phyloP scores from a whole-genome alignment of 345 rosid genomes.

The Garcia nutans region DNA sequence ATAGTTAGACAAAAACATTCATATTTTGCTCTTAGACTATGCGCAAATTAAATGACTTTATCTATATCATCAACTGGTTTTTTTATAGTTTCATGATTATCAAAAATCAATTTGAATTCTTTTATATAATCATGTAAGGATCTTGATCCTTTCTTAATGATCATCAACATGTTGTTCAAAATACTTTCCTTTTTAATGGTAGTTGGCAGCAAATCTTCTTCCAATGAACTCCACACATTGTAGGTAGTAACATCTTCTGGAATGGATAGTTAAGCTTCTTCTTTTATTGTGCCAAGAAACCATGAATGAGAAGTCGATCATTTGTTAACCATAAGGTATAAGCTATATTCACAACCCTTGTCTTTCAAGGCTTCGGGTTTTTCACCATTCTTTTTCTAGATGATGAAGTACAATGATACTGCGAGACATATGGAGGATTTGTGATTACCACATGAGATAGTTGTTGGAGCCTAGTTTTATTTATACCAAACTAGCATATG shows the following conservation, averaged over 20 bases:
- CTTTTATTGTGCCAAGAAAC: neutral
- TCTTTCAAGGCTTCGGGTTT: neutral
- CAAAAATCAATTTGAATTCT: slow-evolving; percentile 2
- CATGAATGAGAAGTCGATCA: neutral
- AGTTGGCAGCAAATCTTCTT: neutral
- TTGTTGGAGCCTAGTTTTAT: slow-evolving; percentile 15
- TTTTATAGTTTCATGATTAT: neutral
- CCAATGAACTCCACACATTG: slow-evolving; percentile 2
- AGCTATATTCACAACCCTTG: neutral
- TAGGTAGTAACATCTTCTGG: slow-evolving; percentile 8
- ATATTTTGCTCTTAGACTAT: neutral
- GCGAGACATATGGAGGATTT: neutral
- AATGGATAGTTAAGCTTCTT: neutral
- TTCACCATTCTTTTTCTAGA: neutral
- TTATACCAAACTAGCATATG: neutral
- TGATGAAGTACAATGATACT: neutral
- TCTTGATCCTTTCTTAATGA: neutral
- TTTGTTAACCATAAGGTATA: slow-evolving; percentile 2
- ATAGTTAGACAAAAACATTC: neutral
- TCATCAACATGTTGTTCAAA: slow-evolving; percentile 11
- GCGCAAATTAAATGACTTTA: neutral
- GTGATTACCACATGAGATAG: neutral
- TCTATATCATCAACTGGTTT: neutral
- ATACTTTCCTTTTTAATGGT: neutral
- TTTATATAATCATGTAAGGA: neutral